Evolutionary conservation across 352 stramenopile genomes (phyloP).

Genomic region (Saprolegnia diclina): DNA sequence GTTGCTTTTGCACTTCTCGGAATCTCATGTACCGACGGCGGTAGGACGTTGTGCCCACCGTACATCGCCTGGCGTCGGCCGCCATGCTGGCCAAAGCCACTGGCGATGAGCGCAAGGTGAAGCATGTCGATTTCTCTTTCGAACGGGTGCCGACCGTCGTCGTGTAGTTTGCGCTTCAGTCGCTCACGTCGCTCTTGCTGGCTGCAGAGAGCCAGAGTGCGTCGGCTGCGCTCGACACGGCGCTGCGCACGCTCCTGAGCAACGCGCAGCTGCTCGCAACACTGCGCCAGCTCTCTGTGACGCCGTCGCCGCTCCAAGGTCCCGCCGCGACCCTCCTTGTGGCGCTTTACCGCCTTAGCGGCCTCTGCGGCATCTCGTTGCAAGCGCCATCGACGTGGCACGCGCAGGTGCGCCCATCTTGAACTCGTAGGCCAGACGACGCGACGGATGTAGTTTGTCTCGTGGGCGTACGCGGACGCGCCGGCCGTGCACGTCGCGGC

Average conservation of each 20-base stretch:
- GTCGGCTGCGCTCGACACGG: neutral
- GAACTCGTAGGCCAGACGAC: neutral
- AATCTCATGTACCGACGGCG: neutral
- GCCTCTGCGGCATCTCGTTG: neutral
- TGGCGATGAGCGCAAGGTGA: neutral
- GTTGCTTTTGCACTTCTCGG: neutral
- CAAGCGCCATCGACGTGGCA: neutral
- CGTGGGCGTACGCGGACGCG: neutral
- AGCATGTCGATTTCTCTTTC: neutral
- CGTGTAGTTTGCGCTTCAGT: neutral
- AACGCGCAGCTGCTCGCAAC: neutral
- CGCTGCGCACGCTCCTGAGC: neutral
- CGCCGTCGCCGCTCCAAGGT: neutral
- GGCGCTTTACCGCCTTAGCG: neutral
- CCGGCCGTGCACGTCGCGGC: conserved; percentile 11
- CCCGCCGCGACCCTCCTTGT: neutral
- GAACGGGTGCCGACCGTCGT: neutral
- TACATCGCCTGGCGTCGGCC: neutral
- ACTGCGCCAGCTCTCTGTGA: neutral
- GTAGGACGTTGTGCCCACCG: neutral
- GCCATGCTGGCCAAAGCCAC: neutral
- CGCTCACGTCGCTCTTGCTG: neutral
- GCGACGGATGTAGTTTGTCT: neutral
- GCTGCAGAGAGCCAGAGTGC: neutral
- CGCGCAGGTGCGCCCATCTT: neutral